Percentiles rank a stretch among this genome's conserved stretches.
phyloP scores from a whole-genome alignment of 2,329 filamentous ascomycete genomes.

The Trichophyton simii region DNA sequence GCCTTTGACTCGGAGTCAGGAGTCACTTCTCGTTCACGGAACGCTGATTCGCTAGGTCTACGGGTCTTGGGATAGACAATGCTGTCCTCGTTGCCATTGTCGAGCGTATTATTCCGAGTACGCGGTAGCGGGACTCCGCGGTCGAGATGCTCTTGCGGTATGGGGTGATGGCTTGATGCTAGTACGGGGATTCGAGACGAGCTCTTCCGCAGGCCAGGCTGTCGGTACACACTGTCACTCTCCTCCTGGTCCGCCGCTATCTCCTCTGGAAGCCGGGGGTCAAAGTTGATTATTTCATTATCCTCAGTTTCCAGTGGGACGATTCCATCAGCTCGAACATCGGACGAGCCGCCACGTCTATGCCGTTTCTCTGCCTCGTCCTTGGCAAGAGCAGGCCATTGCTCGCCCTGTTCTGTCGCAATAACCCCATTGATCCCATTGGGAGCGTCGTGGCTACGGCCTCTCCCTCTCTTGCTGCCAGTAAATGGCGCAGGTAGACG shows the following conservation, averaged over 20 bases:
- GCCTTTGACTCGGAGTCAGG: conserved; percentile 12
- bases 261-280: conserved; percentile 65
- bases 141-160: conserved; percentile 59
- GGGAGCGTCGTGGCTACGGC: conserved; percentile 25
- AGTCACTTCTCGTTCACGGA: conserved; percentile 13
- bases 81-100: conserved; percentile 48
- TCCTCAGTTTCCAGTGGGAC: conserved; percentile 29
- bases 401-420: conserved; percentile 22
- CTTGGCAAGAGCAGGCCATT: conserved; percentile 24
- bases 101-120: conserved; percentile 43
- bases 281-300: conserved; percentile 36
- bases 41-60: conserved; percentile 49
- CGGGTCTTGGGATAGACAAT: conserved; percentile 51
- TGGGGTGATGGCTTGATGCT: conserved; percentile 64
- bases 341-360: conserved; percentile 9
- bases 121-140: conserved; percentile 58
- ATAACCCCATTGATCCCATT: conserved; percentile 20
- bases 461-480: conserved; percentile 22
- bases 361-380: conserved; percentile 17
- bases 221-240: conserved; percentile 37
- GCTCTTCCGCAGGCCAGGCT: conserved; percentile 46
- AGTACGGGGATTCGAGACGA: conserved; percentile 77
- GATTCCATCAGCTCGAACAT: conserved; percentile 26
- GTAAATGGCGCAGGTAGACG: conserved; percentile 27
- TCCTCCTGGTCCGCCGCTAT: conserved; percentile 44